phyloP scores from a whole-genome alignment of 2,329 filamentous ascomycete genomes.

The Canariomyces notabilis region DNA sequence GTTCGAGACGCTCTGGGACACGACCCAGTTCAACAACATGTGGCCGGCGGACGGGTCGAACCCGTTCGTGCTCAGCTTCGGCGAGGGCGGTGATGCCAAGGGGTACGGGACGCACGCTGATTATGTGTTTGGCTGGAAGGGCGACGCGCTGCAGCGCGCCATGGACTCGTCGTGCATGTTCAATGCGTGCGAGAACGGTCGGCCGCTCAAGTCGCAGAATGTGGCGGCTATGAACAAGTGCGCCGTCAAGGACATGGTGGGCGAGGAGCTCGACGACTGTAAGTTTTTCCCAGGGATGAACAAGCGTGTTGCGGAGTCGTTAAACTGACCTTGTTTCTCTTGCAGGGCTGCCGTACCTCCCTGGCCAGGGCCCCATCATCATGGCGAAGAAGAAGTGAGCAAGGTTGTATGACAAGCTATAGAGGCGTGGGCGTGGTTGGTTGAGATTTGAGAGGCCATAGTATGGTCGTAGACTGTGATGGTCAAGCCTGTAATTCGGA shows the following conservation, averaged over 20 bases:
- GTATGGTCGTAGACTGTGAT: no score
- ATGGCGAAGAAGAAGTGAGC: no score
- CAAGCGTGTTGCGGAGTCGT: background rate
- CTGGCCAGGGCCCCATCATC: background rate
- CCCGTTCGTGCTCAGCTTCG: constrained; percentile 28
- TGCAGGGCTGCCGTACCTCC: background rate
- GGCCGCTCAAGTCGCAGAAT: constrained; percentile 31
- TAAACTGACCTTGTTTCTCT: background rate
- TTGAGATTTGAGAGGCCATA: no score
- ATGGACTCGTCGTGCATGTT: constrained; percentile 33
- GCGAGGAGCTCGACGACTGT: constrained; percentile 32
- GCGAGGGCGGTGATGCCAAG: constrained; percentile 25
- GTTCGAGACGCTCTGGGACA: constrained; percentile 44
- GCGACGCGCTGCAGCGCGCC: constrained; percentile 30
- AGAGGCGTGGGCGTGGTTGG: no score
- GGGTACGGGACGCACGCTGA: constrained; percentile 31
- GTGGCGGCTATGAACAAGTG: constrained; percentile 32
- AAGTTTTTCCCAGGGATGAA: constrained; percentile 25
- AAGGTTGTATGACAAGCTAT: no score
- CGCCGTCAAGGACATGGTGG: constrained; percentile 26
- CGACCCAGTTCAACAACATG: constrained; percentile 33
- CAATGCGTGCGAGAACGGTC: constrained; percentile 30
- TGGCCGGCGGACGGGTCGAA: constrained; percentile 33
- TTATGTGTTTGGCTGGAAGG: constrained; percentile 34
- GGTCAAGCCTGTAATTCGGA: no score